Evolutionary conservation across 768 basidiomycete species (phyloP), one percentile per base, ranked within the genome.

Genomic region (Exsudoporus frostii): DNA sequence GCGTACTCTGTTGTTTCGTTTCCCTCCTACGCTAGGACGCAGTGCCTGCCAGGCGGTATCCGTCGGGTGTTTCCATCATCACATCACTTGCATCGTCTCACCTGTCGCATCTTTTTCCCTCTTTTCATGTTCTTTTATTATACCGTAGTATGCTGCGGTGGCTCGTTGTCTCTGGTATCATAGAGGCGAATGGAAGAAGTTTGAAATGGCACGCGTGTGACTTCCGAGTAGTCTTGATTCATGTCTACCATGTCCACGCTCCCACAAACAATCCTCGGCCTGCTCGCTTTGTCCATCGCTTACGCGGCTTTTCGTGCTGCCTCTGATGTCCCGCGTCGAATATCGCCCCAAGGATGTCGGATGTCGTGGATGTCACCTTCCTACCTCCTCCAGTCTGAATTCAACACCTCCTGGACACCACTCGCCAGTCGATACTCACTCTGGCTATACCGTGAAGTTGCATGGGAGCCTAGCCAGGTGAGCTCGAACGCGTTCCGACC

Each of bases 301-400:
- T 60, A 60, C 69, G 57, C 63, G 15, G 76, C 75, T 46, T 81
- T 78, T 61, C 66, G 70, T 32, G 74, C 82, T 20, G 73, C 67
- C 38, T 67, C 69, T 17, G 74, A 81, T 59, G 68, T 78, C n/a
- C 68, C 73, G 24, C 62, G 72, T 37, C 74, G 71, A 33, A 74
- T 91, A 48, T 92, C 91, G 1, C 89, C 90, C 5, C 89, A 92
- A 77, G 91, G 90, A 81, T 98, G 94, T 71, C 82, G 88, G 34
- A 98, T 98, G 94, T 92, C 92, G 48, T 94, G 84, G 79, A 97
- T 96, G 94, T 89, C 83, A 4, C 95, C 95, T 3, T 88, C 89
- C 1, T 98, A 98, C 69, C 69, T 91, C 17, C 77, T 83, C 32
- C 85, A 96, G 59, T 64, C 77, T 8, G 77, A 75, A 34, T 86